Base-by-base conservation (phyloP, 176 grass and related monocot genomes). In the Carex myosuroides region DNA sequence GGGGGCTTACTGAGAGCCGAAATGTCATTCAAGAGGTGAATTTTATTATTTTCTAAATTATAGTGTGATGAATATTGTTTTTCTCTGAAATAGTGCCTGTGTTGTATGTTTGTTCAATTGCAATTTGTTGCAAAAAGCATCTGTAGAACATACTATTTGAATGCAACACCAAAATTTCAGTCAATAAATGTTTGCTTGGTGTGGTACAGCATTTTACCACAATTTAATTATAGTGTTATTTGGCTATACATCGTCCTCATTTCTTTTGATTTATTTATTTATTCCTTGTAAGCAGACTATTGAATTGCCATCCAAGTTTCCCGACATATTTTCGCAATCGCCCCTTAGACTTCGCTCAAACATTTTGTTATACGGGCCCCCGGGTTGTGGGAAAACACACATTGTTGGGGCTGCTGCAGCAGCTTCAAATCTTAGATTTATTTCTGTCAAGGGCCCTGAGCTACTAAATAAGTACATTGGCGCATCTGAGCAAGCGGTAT, bases 381-480 rank as follows among this genome's bases (percentile, higher is more conserved):
- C 95, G 64, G 95, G 95, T 80, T 98, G 95, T 77, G 95, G 95
- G 41, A 98, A 95, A 88, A 98, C 95, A 58, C 89, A 98, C 37
- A 93, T 89, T 87, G 95, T 98, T 70, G 89, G 95, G 79, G 92
- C 92, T 83, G 95, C 95, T 14, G 95, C 95, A 79, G 82, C 92
- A 56, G 95, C 95, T 81, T 98, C 90, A 85, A 94, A 92, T 81
- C 90, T 98, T 44, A 84, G 92, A 61, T 98, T 95, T 90, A 95
- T 98, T 89, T 93, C 92, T 65, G 76, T 98, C 64, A 98, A 93
- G 83, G 95, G 92, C 18, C 95, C 95, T 85, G 95, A 98, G 70
- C 85, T 98, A 32, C 80, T 95, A 90, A 98, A 98, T 66, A 98
- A 93, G 86, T 98, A 98, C 65, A 98, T 98, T 13, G 95, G 95